Evolutionary conservation across 345 rosid genomes (phyloP).

Genomic region (Eucalyptus tenuipes): DNA sequence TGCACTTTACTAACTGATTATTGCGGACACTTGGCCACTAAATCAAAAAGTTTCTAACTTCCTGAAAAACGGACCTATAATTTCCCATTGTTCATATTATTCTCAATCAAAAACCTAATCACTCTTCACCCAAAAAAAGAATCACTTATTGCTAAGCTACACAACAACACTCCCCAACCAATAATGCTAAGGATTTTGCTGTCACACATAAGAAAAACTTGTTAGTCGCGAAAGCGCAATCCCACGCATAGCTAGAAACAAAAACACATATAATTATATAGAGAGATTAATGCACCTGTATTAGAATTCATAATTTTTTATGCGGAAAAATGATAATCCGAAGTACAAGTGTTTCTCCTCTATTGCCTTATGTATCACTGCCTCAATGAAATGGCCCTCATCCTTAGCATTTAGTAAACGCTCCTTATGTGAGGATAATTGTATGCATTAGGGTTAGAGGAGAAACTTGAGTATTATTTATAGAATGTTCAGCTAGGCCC

Average conservation of each 20-base stretch:
- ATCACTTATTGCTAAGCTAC: not conserved
- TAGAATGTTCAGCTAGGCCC: fast-evolving
- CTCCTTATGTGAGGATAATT: no score
- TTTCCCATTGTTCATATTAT: not conserved
- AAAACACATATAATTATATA: no score
- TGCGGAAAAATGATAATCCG: no score
- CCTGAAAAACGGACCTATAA: not conserved
- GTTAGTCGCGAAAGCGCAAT: fast-evolving
- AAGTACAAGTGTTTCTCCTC: no score
- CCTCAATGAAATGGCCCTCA: fast-evolving
- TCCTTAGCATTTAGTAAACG: no score
- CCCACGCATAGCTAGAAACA: no score
- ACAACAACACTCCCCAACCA: not conserved
- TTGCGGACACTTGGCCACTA: not conserved
- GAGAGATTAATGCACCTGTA: fast-evolving
- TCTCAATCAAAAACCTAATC: not conserved
- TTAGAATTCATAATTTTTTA: no score
- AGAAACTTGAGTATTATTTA: no score
- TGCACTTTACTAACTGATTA: not conserved
- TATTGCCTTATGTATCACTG: fast-evolving
- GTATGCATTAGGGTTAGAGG: fast-evolving
- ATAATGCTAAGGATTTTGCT: not conserved
- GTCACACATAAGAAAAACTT: not conserved
- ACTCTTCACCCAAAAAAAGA: not conserved
- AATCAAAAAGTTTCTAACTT: not conserved